These are phyloP conservation scores for Monilinia fructigena DNA, from an alignment of 2,329 filamentous ascomycete species.

Conservation along the genomic window DNA sequence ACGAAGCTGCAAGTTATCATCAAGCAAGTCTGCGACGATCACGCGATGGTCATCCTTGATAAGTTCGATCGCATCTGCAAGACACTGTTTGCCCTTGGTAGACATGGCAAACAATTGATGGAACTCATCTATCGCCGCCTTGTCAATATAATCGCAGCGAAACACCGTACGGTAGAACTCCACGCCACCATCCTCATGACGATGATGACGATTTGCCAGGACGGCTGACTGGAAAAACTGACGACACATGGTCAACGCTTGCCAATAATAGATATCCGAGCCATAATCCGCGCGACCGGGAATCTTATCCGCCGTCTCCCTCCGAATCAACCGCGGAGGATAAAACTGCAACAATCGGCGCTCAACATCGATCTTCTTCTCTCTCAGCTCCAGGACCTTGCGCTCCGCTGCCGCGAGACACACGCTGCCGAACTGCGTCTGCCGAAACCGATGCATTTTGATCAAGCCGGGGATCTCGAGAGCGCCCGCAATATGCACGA, in stretches of 20 bases:
- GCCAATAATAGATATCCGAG: slow-evolving; percentile 38
- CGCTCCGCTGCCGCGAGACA: slow-evolving; percentile 27
- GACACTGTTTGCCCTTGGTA: slow-evolving; percentile 21
- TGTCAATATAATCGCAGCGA: slow-evolving; percentile 28
- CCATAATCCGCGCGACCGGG: slow-evolving; percentile 35
- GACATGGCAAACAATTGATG: slow-evolving; percentile 20
- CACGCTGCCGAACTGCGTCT: slow-evolving; percentile 8
- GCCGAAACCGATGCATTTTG: slow-evolving; percentile 23
- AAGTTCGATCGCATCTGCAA: slow-evolving; percentile 10
- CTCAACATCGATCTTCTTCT: slow-evolving; percentile 33
- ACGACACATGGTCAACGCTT: slow-evolving; percentile 31
- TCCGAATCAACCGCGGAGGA: slow-evolving; percentile 33
- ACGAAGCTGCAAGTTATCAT: slow-evolving; percentile 9
- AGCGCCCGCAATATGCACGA: slow-evolving; percentile 35
- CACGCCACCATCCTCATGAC: slow-evolving; percentile 34
- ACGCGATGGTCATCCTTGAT: slow-evolving; percentile 21
- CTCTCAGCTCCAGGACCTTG: slow-evolving; percentile 31
- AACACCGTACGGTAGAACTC: slow-evolving; percentile 33
- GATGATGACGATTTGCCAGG: slow-evolving; percentile 28
- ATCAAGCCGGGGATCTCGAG: slow-evolving; percentile 29
- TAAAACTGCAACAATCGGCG: slow-evolving; percentile 29
- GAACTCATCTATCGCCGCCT: slow-evolving; percentile 15
- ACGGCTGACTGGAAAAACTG: slow-evolving; percentile 31
- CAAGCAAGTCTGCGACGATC: slow-evolving; percentile 15
- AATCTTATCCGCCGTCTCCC: slow-evolving; percentile 19